Base-by-base conservation (phyloP, 2,329 filamentous ascomycete genomes). In the Ceratocystis papillata region DNA sequence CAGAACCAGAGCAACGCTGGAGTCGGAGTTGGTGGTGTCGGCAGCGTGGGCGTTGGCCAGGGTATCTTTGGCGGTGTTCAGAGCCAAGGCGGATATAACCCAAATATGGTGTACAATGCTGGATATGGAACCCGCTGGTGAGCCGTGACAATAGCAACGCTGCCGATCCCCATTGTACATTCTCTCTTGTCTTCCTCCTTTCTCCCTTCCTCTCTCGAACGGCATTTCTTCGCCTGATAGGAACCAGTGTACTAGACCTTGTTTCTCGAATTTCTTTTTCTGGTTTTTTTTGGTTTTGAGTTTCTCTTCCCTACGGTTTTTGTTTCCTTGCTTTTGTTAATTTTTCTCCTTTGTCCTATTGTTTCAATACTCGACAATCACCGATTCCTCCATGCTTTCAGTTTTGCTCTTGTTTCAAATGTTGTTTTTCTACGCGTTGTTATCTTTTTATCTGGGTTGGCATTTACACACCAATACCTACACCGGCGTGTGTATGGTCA, bases 21-120 rank as follows among this genome's bases (percentile, higher is more conserved):
- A 83, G 87, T 68, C 60, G 67, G 67, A 68, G 63, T 68, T 41
- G 66, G 66, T 45, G 66, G 66, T n/a, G 37, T 67, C 59, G 67
- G 67, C 62, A 61, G 64, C 50, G 64, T 65, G 44, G 67, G 67
- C 12, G 61, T 87, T 80, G 88, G 89, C 78, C 90, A 94, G 83
- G 89, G 89, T 78, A 83, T 94, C 77, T 96, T 94, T 50, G 55
- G 53, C 80, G 87, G 87, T 79, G 89, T 89, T 79, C 88, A 87
- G 82, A 82, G 80, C 75, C 88, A 96, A 93, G 90, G 90, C 94
- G 91, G 90, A 88, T 96, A 95, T 85, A 91, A 88, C 75, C 83
- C 85, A 73, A 86, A 81, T 77, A 88, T 90, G 84, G 89, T 96
- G 83, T 96, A 96, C 76, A 68, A 68, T 25, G 60, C 48, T 37